These are phyloP conservation scores for Lentinula aciculospora DNA, from an alignment of 768 basidiomycete genomes.

Conservation along the genomic window DNA sequence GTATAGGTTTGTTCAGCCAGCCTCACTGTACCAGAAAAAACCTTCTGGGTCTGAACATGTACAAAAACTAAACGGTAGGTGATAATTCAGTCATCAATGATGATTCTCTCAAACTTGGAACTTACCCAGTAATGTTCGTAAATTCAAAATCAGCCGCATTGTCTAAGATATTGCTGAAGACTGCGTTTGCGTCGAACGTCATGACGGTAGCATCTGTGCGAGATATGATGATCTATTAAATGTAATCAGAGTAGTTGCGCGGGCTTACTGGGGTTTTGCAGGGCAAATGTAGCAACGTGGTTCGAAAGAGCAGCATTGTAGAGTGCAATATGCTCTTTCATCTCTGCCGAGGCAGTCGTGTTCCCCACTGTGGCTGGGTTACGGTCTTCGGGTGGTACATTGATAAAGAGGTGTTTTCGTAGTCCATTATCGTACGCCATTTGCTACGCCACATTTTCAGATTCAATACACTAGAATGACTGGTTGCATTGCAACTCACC, in stretches of 20 bases:
- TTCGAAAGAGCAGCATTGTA: conserved; percentile 37
- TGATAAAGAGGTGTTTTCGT: conserved; percentile 45
- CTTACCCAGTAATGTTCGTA: conserved; percentile 42
- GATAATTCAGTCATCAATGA: no score
- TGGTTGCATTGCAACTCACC: conserved; percentile 24
- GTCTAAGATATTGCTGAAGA: conserved; percentile 43
- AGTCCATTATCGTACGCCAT: conserved; percentile 34
- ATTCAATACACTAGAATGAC: no score
- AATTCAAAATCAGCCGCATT: conserved; percentile 35
- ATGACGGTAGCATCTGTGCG: conserved; percentile 30
- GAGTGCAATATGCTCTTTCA: conserved; percentile 31
- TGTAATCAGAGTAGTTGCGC: not conserved
- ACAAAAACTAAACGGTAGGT: conserved; percentile 41
- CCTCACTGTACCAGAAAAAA: conserved; percentile 52
- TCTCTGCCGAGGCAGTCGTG: conserved; percentile 25
- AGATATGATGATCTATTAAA: not conserved
- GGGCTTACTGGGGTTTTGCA: conserved; percentile 25
- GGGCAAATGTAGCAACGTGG: conserved; percentile 28
- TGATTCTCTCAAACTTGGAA: not conserved
- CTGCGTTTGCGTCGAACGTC: conserved; percentile 44
- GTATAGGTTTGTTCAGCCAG: not conserved
- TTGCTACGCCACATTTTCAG: conserved; percentile 30
- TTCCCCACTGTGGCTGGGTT: conserved; percentile 32
- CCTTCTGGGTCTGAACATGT: conserved; percentile 36
- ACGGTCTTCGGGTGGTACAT: conserved; percentile 50